phyloP scores from a whole-genome alignment of 1,139 yeast species.

The Suhomyces yuchorum region DNA sequence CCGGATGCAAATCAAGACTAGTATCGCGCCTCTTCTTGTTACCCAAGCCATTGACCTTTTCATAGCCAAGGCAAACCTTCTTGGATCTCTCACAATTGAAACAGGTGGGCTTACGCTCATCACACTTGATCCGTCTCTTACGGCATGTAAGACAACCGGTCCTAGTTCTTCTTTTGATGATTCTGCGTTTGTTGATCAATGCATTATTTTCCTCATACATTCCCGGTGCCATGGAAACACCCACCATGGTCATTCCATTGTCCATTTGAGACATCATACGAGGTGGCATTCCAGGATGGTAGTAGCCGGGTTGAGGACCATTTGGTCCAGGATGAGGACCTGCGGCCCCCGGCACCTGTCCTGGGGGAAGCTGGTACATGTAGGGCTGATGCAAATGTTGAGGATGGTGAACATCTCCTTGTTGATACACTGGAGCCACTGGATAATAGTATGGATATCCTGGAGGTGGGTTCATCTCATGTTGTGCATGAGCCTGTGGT shows the following conservation, averaged over 20 bases:
- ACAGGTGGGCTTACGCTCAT: conserved; percentile 64
- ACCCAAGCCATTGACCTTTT: conserved; percentile 24
- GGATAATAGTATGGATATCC: conserved; percentile 13
- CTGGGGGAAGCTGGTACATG: conserved; percentile 12
- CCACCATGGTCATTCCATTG: conserved; percentile 11
- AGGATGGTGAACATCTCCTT: conserved; percentile 7
- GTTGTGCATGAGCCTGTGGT: conserved; percentile 8
- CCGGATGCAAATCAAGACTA: conserved; percentile 15
- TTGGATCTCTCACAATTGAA: conserved; percentile 71
- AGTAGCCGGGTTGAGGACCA: conserved; percentile 12
- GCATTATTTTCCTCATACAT: conserved; percentile 36
- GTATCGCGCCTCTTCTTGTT: conserved; percentile 18
- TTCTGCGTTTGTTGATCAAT: conserved; percentile 42
- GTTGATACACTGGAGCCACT: conserved; percentile 11
- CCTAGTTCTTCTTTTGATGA: conserved; percentile 35
- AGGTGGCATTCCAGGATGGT: conserved; percentile 13
- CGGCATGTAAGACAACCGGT: conserved; percentile 35
- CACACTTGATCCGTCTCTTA: conserved; percentile 32
- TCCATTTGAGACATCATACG: conserved; percentile 10
- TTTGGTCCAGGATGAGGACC: conserved; percentile 6
- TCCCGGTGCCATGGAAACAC: conserved; percentile 10
- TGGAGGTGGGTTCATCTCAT: conserved; percentile 4
- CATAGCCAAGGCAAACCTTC: conserved; percentile 72
- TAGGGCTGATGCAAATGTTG: conserved; percentile 11
- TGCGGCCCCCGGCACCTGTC: conserved; percentile 10